Base-by-base conservation (phyloP, 345 rosid genomes). In the Angophora floribunda region DNA sequence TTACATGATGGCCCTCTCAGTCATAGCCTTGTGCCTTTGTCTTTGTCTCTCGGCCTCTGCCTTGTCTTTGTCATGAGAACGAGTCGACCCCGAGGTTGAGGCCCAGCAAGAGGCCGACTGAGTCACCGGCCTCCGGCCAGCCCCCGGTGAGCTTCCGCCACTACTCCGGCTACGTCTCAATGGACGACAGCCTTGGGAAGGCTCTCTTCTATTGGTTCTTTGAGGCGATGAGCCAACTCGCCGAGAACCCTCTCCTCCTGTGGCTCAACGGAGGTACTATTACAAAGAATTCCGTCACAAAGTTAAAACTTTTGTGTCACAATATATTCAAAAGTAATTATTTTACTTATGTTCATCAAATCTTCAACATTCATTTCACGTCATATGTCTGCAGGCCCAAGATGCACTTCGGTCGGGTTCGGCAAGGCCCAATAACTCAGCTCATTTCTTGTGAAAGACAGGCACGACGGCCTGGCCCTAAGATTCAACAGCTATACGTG, bases 141-240 rank as follows among this genome's bases (percentile, higher is more conserved):
- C 97, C 96, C 51, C 87, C 90, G 51, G 95, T 91, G 75, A 79
- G 87, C 50, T 96, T 96, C 90, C 87, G 89, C 85, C 98, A 94
- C 87, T 95, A 92, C 87, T 90, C 98, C 14, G 97, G 98, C 49
- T 94, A 96, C 87, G 92, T 96, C 63, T 89, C 90, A 22, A 90
- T 93, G 45, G 91, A 88, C 6, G 57, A 57, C 1, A 88, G 89
- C 36, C 80, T 15, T 26, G 50, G 50, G 47, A 95, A 92, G 84
- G 94, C 95, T 4, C 90, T 96, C 63, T 95, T 94, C 91, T 96
- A 96, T 80, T 95, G 96, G 97, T 95, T 95, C 91, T 96, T 96
- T 51, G 95, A 95, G 91, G 94, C 95, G 3, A 91, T 92, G 87
- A 53, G 86, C 3, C 89, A 78, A 63, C 87, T 89, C 4, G 57